These are phyloP conservation scores for Uronychia binucleata DNA, from an alignment of 73 alveolate species.

Conservation along the genomic window DNA sequence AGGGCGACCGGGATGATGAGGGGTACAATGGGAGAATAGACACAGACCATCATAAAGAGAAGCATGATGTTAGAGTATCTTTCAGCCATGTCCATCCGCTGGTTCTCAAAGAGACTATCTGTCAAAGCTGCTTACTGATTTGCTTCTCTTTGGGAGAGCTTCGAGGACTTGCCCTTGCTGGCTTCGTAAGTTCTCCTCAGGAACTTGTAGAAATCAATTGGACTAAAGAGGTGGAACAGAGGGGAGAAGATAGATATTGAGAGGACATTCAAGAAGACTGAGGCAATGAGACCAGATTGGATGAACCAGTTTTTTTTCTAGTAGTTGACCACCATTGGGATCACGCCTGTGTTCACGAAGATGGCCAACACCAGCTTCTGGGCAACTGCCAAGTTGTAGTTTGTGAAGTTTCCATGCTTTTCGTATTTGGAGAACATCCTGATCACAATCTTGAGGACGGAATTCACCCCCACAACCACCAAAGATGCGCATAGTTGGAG, in stretches of 20 bases:
- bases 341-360: slow-evolving; percentile 73
- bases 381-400: slow-evolving; percentile 70
- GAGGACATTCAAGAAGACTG: slow-evolving; percentile 33
- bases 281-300: slow-evolving; percentile 52
- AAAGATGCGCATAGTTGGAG: slow-evolving; percentile 38
- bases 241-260: slow-evolving; percentile 51
- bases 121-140: neutral
- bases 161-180: slow-evolving; percentile 25
- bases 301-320: slow-evolving; percentile 37
- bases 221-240: slow-evolving; percentile 36
- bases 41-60: slow-evolving; percentile 39
- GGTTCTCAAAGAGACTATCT: slow-evolving; percentile 48
- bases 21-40: slow-evolving; percentile 70
- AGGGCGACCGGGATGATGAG: slow-evolving; percentile 50
- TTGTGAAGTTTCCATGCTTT: slow-evolving; percentile 69
- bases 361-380: slow-evolving; percentile 60
- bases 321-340: slow-evolving; percentile 57
- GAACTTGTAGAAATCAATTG: slow-evolving; percentile 20
- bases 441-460: slow-evolving; percentile 40
- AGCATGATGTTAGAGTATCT: slow-evolving; percentile 49
- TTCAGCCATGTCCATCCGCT: slow-evolving; percentile 66
- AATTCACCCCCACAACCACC: slow-evolving; percentile 53
- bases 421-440: slow-evolving; percentile 50
- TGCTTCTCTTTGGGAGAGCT: slow-evolving; percentile 45
- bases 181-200: slow-evolving; percentile 21